These are phyloP conservation scores for Monosporozyma solicola DNA, from an alignment of 805 yeast genomes.

Conservation along the genomic window DNA sequence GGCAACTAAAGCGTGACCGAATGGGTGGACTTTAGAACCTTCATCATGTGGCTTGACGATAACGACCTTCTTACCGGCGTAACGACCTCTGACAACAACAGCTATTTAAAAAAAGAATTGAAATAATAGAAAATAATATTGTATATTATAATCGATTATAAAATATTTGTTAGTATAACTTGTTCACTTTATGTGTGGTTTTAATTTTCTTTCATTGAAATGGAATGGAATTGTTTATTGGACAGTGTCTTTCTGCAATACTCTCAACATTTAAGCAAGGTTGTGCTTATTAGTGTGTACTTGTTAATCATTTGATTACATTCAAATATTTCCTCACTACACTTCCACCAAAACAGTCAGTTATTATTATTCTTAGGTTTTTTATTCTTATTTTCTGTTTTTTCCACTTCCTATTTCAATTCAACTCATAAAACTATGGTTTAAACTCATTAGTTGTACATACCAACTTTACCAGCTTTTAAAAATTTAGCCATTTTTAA, in stretches of 20 bases:
- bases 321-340: too few relatives aligned
- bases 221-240: neutral
- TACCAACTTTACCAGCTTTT: constrained; percentile 97
- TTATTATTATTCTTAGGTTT: too few relatives aligned
- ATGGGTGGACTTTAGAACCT: constrained; percentile 97
- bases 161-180: constrained; percentile 1
- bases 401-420: too few relatives aligned
- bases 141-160: neutral
- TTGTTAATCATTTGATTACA: too few relatives aligned
- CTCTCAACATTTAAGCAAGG: too few relatives aligned
- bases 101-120: constrained; percentile 39
- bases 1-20: constrained; percentile 98
- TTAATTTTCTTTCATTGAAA: neutral
- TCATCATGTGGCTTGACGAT: constrained; percentile 97
- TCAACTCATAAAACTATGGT: neutral
- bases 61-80: constrained; percentile 99
- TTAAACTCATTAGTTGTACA: constrained; percentile 13
- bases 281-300: too few relatives aligned
- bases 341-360: too few relatives aligned
- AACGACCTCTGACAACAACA: constrained; percentile 99
- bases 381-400: too few relatives aligned
- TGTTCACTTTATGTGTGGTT: neutral
- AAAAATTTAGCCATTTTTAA: constrained; percentile 93
- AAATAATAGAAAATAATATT: neutral
- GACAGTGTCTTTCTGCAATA: too few relatives aligned